phyloP scores from a whole-genome alignment of 495 filamentous ascomycete species.

The Trichoderma asperelloides region DNA sequence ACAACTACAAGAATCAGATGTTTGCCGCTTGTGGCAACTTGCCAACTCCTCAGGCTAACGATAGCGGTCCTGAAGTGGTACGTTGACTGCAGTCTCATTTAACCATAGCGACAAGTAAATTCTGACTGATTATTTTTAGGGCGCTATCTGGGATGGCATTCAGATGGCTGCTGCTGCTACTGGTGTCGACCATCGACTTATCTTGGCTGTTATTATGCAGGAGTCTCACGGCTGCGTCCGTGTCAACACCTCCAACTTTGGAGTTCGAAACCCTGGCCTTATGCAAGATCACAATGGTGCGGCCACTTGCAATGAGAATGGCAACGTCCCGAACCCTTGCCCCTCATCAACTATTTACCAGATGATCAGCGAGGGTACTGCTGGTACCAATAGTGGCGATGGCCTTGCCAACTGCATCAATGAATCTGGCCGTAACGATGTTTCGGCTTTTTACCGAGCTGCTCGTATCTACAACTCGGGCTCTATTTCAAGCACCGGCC shows the following conservation, averaged over 20 bases:
- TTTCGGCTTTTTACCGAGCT: slow-evolving; percentile 27
- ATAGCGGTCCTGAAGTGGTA: slow-evolving; percentile 24
- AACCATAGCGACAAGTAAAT: too few relatives aligned
- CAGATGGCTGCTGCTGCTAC: slow-evolving; percentile 26
- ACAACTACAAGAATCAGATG: slow-evolving; percentile 14
- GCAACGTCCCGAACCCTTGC: slow-evolving; percentile 20
- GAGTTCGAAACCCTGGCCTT: slow-evolving; percentile 31
- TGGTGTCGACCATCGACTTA: slow-evolving; percentile 32
- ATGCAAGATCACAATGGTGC: slow-evolving; percentile 30
- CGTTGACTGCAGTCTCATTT: too few relatives aligned
- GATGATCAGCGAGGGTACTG: slow-evolving; percentile 31
- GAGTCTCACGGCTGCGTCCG: slow-evolving; percentile 49
- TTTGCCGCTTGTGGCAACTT: slow-evolving; percentile 14
- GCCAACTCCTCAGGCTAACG: slow-evolving; percentile 14
- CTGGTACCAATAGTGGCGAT: slow-evolving; percentile 26
- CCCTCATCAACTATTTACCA: slow-evolving; percentile 19
- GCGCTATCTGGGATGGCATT: slow-evolving; percentile 31
- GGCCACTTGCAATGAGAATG: slow-evolving; percentile 14
- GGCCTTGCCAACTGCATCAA: slow-evolving; percentile 27
- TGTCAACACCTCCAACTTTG: slow-evolving; percentile 28
- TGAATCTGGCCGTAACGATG: slow-evolving; percentile 12
- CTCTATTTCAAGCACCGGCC: slow-evolving; percentile 29
- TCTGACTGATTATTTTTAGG: neutral
- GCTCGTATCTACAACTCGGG: slow-evolving; percentile 48
- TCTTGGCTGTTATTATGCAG: slow-evolving; percentile 45